These are phyloP conservation scores for Rubia occidens DNA, from an alignment of 305 asterid genomes.

Conservation along the genomic window DNA sequence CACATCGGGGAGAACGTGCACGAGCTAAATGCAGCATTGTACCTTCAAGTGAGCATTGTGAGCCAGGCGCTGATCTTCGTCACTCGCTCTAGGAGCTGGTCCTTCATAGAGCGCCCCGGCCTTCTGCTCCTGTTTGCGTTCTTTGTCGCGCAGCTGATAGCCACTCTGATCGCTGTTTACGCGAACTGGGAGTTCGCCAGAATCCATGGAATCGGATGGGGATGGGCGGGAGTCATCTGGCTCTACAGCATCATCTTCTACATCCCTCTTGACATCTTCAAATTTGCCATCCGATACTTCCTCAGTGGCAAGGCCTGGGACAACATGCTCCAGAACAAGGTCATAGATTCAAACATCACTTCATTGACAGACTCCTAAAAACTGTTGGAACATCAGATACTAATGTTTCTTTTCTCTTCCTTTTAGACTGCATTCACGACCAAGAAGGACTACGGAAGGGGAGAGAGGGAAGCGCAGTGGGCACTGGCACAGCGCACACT, in stretches of 20 bases:
- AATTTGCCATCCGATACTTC: conserved; percentile 48
- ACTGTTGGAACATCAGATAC: neutral
- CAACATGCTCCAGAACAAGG: conserved; percentile 56
- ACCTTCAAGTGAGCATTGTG: conserved; percentile 84
- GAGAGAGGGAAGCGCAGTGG: conserved; percentile 79
- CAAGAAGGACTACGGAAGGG: conserved; percentile 54
- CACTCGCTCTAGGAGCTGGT: conserved; percentile 81
- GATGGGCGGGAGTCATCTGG: conserved; percentile 93
- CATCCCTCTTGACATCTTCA: conserved; percentile 64
- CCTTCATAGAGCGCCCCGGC: conserved; percentile 76
- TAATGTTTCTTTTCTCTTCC: neutral
- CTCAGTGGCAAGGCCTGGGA: conserved; percentile 80
- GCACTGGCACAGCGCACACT: conserved; percentile 65
- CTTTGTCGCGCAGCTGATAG: conserved; percentile 57
- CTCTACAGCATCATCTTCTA: conserved; percentile 60
- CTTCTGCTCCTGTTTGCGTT: conserved; percentile 58
- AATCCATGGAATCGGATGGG: conserved; percentile 75
- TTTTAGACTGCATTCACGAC: conserved; percentile 50
- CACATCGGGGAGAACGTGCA: conserved; percentile 20
- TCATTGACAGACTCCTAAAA: neutral
- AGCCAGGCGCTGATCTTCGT: conserved; percentile 92
- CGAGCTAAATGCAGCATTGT: conserved; percentile 63
- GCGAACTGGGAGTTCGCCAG: conserved; percentile 68
- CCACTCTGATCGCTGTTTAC: conserved; percentile 66
- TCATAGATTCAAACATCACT: conserved; percentile 6